Evolutionary conservation across 768 basidiomycete species (phyloP).

Genomic region (Botryobasidium botryosum): DNA sequence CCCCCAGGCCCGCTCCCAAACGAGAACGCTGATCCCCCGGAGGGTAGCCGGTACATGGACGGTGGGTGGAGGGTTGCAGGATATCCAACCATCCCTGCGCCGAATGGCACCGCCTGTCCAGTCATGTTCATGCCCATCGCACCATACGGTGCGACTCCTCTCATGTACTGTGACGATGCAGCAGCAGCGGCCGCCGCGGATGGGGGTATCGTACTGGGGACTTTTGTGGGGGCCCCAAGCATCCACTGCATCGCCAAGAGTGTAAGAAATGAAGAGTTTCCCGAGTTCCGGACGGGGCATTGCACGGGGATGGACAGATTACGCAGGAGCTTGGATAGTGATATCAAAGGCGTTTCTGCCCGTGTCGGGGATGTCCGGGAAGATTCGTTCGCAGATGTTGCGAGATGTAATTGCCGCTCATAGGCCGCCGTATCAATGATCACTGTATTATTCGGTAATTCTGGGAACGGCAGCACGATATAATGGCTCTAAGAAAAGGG

Average conservation of each 20-base stretch:
- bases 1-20: too few relatives aligned
- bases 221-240: too few relatives aligned
- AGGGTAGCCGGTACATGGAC: too few relatives aligned
- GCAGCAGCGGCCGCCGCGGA: too few relatives aligned
- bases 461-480: constrained; percentile 23
- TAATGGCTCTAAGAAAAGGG: background rate
- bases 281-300: constrained; percentile 44
- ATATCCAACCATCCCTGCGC: too few relatives aligned
- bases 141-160: too few relatives aligned
- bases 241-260: constrained; percentile 59
- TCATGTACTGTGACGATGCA: too few relatives aligned
- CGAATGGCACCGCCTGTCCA: too few relatives aligned
- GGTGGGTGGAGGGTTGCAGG: too few relatives aligned
- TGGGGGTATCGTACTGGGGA: too few relatives aligned
- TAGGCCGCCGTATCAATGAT: constrained; percentile 45
- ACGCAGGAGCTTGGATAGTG: constrained; percentile 40
- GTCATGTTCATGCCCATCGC: too few relatives aligned
- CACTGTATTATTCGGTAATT: constrained; percentile 56
- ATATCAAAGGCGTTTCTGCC: background rate
- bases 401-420: constrained; percentile 52
- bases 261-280: constrained; percentile 59
- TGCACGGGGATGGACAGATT: constrained; percentile 32
- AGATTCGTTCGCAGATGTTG: constrained; percentile 8
- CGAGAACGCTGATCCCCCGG: too few relatives aligned
- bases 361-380: background rate